Percentiles rank a stretch among this genome's conserved stretches.
Conservation (phyloP, 495 filamentous ascomycete genomes). For the Monascus purpureus region DNA sequence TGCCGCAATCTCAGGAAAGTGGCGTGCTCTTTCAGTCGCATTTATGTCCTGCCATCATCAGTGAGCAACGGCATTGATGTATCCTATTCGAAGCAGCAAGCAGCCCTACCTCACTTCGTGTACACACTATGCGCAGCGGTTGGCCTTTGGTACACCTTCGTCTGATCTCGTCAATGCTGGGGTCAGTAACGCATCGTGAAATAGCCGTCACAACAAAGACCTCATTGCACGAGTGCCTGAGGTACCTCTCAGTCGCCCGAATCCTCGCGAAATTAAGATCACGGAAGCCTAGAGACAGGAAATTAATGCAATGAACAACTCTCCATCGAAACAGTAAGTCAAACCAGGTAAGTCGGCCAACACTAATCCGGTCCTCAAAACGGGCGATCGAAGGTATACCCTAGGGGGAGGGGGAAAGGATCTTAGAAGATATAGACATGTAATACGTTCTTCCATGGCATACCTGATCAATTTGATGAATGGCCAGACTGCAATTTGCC, state of each 20-base stretch:
- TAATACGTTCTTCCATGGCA: no score
- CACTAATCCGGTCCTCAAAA: constrained; percentile 15
- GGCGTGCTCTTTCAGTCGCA: no score
- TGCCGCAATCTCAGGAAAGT: no score
- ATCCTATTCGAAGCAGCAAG: no score
- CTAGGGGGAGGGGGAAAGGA: no score
- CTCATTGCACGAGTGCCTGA: constrained; percentile 15
- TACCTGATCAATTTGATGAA: constrained; percentile 22
- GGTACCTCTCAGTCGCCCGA: constrained; percentile 15
- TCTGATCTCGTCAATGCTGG: constrained; percentile 11
- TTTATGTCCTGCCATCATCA: no score
- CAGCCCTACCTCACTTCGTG: constrained; percentile 12
- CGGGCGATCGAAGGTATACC: constrained; percentile 16
- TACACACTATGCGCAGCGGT: constrained; percentile 12
- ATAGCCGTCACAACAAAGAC: constrained; percentile 18
- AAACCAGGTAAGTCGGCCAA: constrained; percentile 22
- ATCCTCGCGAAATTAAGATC: constrained; percentile 19
- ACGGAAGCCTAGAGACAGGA: constrained; percentile 9
- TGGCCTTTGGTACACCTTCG: constrained; percentile 5
- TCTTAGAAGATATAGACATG: no score
- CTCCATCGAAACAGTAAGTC: background rate
- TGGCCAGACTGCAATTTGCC: constrained; percentile 18
- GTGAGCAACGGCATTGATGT: no score
- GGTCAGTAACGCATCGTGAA: constrained; percentile 8
- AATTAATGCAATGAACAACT: background rate